phyloP scores from a whole-genome alignment of 202 grass and related monocot genomes.

The Digitaria exilis region DNA sequence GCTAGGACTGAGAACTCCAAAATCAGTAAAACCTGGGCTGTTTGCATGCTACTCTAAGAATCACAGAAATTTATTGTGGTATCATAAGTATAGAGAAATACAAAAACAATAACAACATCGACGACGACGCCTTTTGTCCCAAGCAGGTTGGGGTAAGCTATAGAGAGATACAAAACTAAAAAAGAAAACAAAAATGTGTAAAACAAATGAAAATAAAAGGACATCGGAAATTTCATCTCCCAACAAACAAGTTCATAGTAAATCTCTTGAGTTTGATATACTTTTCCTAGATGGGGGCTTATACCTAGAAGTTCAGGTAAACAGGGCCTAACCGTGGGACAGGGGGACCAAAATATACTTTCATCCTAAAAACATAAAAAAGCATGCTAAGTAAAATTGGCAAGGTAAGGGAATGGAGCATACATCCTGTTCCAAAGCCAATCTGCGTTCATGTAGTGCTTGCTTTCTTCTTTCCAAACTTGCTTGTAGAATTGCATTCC shows the following conservation, averaged over 20 bases:
- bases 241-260: neutral
- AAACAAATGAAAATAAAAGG: neutral
- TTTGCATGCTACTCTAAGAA: slow-evolving; percentile 14
- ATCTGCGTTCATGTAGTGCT: slow-evolving; percentile 93
- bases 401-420: slow-evolving; percentile 45
- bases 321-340: neutral
- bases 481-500: slow-evolving; percentile 96
- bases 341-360: neutral
- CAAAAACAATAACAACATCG: neutral
- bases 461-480: slow-evolving; percentile 99
- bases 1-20: slow-evolving; percentile 1
- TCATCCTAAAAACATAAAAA: slow-evolving; percentile 23
- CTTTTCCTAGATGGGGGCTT: neutral
- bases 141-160: neutral
- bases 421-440: slow-evolving; percentile 99
- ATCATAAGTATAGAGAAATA: neutral
- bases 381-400: slow-evolving; percentile 26
- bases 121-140: too few species aligned
- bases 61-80: neutral
- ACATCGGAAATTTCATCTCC: neutral
- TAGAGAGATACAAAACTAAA: slow-evolving; percentile 1
- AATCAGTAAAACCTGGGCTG: neutral
- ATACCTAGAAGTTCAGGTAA: slow-evolving; percentile 32
- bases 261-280: neutral
- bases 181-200: neutral